Conservation (phyloP, 2,329 filamentous ascomycete genomes). For the Xylaria sp. region DNA sequence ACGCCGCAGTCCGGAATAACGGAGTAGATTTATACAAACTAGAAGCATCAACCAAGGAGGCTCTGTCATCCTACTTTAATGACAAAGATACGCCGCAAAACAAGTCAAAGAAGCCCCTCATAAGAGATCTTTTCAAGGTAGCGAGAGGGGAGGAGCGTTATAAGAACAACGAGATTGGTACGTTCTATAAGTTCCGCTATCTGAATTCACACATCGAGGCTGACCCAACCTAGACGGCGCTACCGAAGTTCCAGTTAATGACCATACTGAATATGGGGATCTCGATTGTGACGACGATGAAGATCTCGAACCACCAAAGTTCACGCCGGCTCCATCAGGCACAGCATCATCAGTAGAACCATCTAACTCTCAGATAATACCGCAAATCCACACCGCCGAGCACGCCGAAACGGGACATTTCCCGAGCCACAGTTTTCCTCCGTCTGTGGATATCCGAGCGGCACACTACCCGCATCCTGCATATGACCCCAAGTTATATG, state of each 20-base stretch:
- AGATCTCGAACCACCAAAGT: not conserved
- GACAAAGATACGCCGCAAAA: conserved; percentile 67
- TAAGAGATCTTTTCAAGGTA: conserved; percentile 72
- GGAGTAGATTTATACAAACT: conserved; percentile 65
- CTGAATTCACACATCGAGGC: conserved; percentile 36
- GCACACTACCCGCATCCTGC: conserved; percentile 41
- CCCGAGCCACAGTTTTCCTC: conserved; percentile 6
- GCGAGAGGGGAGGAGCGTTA: conserved; percentile 67
- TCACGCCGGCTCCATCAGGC: conserved; percentile 24
- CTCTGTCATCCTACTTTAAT: conserved; percentile 67
- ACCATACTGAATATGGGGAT: conserved; percentile 4
- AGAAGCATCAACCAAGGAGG: conserved; percentile 68
- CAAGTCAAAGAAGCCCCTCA: conserved; percentile 63
- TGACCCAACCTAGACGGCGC: conserved; percentile 54
- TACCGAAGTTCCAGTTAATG: conserved; percentile 32
- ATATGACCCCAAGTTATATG: conserved; percentile 57
- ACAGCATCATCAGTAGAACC: conserved; percentile 20
- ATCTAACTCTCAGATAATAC: conserved; percentile 13
- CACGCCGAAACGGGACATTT: conserved; percentile 22
- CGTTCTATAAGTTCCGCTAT: conserved; percentile 28
- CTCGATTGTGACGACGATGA: conserved; percentile 26
- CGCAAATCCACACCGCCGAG: conserved; percentile 22
- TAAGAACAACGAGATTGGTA: conserved; percentile 68
- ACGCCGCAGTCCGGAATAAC: conserved; percentile 64
- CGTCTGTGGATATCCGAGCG: conserved; percentile 9